Conservation (phyloP, 768 basidiomycete species). For the Cystofilobasidium bisporidii region DNA sequence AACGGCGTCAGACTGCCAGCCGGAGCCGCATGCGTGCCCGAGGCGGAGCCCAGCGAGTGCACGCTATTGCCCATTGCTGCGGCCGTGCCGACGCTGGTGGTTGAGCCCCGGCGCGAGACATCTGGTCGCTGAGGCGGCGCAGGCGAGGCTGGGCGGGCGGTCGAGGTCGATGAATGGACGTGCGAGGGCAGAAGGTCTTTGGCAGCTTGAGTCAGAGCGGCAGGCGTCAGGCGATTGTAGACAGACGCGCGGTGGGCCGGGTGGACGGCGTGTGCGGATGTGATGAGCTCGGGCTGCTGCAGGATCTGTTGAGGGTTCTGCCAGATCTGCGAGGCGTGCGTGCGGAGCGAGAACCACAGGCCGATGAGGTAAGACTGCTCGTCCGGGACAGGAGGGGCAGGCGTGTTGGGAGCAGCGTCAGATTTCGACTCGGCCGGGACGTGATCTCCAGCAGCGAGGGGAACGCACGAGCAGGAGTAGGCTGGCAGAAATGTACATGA, state of each 20-base stretch:
- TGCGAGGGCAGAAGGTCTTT: conserved; percentile 19
- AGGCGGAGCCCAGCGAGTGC: conserved; percentile 8
- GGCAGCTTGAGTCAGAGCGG: conserved; percentile 3
- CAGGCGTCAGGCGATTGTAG: conserved; percentile 39
- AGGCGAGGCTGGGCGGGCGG: not conserved
- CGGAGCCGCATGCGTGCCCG: conserved; percentile 6
- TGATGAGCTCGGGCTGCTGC: conserved; percentile 15
- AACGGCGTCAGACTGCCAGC: conserved; percentile 33
- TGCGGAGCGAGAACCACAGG: conserved; percentile 95
- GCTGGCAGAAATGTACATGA: conserved; percentile 93
- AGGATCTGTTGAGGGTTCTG: conserved; percentile 64
- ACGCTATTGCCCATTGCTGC: conserved; percentile 6
- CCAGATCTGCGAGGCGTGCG: conserved; percentile 98
- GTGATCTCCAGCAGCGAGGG: too few species aligned
- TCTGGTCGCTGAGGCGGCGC: not conserved
- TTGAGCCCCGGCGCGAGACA: not conserved
- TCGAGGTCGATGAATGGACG: not conserved
- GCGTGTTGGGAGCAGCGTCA: not conserved
- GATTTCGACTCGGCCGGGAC: not conserved
- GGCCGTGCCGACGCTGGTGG: not conserved
- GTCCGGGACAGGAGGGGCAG: too few species aligned
- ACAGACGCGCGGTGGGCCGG: conserved; percentile 38
- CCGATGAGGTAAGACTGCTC: conserved; percentile 87
- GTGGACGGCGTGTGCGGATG: conserved; percentile 29
- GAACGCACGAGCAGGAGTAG: conserved; percentile 67